These are phyloP conservation scores for Lasiodiplodia theobromae DNA, from an alignment of 2,329 filamentous ascomycete genomes.

Conservation along the genomic window DNA sequence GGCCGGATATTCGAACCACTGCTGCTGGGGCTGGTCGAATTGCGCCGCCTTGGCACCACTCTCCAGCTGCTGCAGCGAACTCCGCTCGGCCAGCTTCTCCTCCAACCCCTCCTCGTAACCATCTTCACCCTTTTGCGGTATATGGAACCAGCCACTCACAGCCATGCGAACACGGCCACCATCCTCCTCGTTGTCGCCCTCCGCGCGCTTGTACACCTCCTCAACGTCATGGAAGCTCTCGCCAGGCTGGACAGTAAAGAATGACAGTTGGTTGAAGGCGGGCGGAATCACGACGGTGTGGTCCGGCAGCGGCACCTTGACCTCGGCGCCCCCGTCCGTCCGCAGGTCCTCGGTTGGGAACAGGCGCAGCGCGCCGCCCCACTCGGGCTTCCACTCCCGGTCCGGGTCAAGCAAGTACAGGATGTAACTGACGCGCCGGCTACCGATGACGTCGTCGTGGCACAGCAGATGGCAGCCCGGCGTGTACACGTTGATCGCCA, in stretches of 20 bases:
- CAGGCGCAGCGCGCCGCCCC: constrained; percentile 89
- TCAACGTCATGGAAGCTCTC: constrained; percentile 99
- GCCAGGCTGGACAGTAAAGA: constrained; percentile 98
- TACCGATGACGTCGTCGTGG: constrained; percentile 99
- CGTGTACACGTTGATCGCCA: constrained; percentile 99
- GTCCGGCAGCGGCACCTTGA: constrained; percentile 81
- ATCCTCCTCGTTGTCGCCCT: constrained; percentile 68
- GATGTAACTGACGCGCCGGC: constrained; percentile 93
- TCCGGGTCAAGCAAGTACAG: constrained; percentile 95
- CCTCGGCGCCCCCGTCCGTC: constrained; percentile 73
- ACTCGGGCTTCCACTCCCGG: constrained; percentile 84
- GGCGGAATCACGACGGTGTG: constrained; percentile 85
- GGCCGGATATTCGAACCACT: constrained; percentile 56
- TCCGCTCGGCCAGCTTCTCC: constrained; percentile 86
- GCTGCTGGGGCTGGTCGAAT: constrained; percentile 79
- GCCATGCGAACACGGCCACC: constrained; percentile 90
- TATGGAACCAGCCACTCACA: constrained; percentile 98
- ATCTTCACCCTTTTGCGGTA: constrained; percentile 91
- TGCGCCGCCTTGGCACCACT: constrained; percentile 77
- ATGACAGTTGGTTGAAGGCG: constrained; percentile 95
- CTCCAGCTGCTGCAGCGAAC: constrained; percentile 90
- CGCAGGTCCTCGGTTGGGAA: constrained; percentile 74
- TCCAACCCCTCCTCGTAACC: constrained; percentile 89
- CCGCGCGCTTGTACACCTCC: constrained; percentile 81
- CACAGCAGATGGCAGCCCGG: constrained; percentile 94